Conservation (phyloP, 305 asterid species). For the Fraxinus angustifolia region DNA sequence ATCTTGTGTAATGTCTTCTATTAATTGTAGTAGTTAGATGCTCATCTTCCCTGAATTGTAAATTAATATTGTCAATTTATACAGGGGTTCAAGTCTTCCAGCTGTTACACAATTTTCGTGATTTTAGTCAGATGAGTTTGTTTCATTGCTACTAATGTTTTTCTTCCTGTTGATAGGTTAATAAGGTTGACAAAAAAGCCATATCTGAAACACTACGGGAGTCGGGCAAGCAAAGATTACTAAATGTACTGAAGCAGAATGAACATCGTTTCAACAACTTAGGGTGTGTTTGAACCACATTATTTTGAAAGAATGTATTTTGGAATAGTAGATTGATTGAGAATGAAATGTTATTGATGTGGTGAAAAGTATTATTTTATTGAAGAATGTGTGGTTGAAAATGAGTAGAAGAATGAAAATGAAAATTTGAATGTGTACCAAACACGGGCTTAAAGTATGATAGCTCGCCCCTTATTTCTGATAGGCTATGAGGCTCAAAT, state of each 20-base stretch:
- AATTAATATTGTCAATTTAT: not conserved
- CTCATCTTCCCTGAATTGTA: not conserved
- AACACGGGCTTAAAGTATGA: constrained; percentile 30
- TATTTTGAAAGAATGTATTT: too few relatives aligned
- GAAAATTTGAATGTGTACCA: too few relatives aligned
- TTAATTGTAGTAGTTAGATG: not conserved
- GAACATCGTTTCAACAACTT: constrained; percentile 44
- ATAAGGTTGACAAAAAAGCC: constrained; percentile 56
- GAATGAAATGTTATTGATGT: too few relatives aligned
- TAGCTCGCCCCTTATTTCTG: constrained; percentile 5
- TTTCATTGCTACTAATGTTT: constrained; percentile 5
- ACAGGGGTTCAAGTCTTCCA: constrained; percentile 1
- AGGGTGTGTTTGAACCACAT: not conserved
- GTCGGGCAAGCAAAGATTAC: constrained; percentile 66
- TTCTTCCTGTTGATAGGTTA: constrained; percentile 33
- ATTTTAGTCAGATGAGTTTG: not conserved
- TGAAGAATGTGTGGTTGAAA: too few relatives aligned
- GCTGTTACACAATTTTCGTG: not conserved
- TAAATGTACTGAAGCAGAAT: constrained; percentile 62
- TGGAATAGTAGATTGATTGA: too few relatives aligned
- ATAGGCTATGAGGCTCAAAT: not conserved
- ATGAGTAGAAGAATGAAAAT: too few relatives aligned
- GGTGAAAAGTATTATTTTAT: too few relatives aligned
- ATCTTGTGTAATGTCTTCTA: not conserved
- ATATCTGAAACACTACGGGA: constrained; percentile 68